Conservation (phyloP, 139 green algal genomes). For the Tetradesmus obliquus region DNA sequence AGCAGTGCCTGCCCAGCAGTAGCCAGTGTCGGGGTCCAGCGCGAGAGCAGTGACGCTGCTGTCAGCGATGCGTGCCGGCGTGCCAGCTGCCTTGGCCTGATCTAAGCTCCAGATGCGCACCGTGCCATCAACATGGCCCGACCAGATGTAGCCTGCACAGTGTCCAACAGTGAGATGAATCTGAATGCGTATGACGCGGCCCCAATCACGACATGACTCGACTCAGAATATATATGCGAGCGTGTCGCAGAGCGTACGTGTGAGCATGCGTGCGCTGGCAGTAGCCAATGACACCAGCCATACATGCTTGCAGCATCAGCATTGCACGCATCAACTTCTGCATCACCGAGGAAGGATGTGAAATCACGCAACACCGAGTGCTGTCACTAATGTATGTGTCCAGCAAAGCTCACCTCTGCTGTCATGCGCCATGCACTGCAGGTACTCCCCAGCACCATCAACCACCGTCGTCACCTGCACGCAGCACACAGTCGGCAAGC, state of each 20-base stretch:
- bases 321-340: too few relatives aligned
- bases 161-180: background rate
- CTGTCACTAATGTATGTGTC: too few relatives aligned
- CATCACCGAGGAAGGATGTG: too few relatives aligned
- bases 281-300: too few relatives aligned
- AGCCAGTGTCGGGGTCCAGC: slow-evolving; percentile 29
- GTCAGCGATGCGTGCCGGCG: background rate
- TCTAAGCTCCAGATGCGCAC: slow-evolving; percentile 21
- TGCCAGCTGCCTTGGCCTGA: slow-evolving; percentile 23
- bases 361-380: too few relatives aligned
- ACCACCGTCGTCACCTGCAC: slow-evolving; percentile 15
- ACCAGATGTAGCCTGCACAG: slow-evolving; percentile 34
- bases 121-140: slow-evolving; percentile 28
- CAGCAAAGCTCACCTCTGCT: background rate
- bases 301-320: too few relatives aligned
- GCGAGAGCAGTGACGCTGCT: slow-evolving; percentile 26
- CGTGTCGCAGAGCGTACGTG: too few relatives aligned
- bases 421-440: slow-evolving; percentile 29
- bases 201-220: background rate
- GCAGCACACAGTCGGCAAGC: too few relatives aligned
- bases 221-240: too few relatives aligned
- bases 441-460: background rate
- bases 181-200: too few relatives aligned
- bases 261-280: too few relatives aligned
- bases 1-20: slow-evolving; percentile 37